Evolutionary conservation across 495 filamentous ascomycete species (phyloP), one percentile per base, ranked within the genome.

Genomic region (Xylaria flabelliformis): DNA sequence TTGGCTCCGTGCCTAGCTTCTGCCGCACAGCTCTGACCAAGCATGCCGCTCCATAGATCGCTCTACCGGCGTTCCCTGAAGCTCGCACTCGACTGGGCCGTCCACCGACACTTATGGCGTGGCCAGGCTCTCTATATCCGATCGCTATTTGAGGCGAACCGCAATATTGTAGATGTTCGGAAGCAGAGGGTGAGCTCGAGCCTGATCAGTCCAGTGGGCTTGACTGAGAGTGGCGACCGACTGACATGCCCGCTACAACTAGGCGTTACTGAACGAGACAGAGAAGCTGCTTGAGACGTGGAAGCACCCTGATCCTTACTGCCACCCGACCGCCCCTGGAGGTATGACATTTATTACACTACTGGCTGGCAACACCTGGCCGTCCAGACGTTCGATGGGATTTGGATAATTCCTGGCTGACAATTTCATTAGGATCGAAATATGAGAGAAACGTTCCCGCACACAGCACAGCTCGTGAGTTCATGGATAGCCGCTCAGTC

Each of bases 221-320:
- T 17, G 7, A 39, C 17, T 8, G 48, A 50, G 61, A 48, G 59
- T 56, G 13, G 19, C 44, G 19, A 55, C 58, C 64, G 68, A 71
- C 36, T 8, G 21, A 13, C 41, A 46, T 39, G 19, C 50, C 10
- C 62, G 6, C 59, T 9, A 2, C 36, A 44, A 29, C 26, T 66
- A 98, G 95, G 89, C 87, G 32, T 78, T 99, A 62, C 83, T 98
- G 58, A 88, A 90, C 73, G 93, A 97, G 81, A 93, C 97, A 41
- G 96, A 98, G 81, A 90, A 91, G 69, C 77, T 97, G 67, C 82
- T 99, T 72, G 90, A 97, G 76, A 92, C 89, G 76, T 99, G 94
- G 94, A 98, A 98, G 81, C 97, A 99, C 78, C 96, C 96, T 3
- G 96, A 99, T 79, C 94, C 95, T 39, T 98, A 97, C 79, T 82